Evolutionary conservation across 2,329 filamentous ascomycete species (phyloP), one percentile per base, ranked within the genome.

Genomic region (Dryadomyces quercus-mongolicae): DNA sequence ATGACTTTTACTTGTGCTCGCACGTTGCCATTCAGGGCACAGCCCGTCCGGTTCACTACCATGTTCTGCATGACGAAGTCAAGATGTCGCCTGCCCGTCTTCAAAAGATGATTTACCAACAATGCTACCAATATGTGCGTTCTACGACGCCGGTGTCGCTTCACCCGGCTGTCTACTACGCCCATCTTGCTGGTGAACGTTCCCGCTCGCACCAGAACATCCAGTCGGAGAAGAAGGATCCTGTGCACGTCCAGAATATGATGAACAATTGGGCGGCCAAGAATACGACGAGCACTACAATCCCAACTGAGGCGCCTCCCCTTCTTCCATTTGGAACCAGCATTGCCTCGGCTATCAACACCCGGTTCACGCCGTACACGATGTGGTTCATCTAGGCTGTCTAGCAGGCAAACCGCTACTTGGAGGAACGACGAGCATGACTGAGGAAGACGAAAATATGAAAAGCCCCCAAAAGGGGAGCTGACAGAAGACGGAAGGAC

Each of bases 121-220:
- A 96, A 59, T 95, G 86, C 47, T 98, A 95, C 68, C 89, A 95
- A 54, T 98, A 95, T 64, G 84, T 86, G 54, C 82, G 93, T 16
- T 93, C 91, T 0, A 97, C 91, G 0, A 97, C 92, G 0, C 89
- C 93, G 0, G 91, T 98, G 0, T 96, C 91, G 0, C 70, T 93
- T 0, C 87, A 84, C 60, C 93, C 93, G 0, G 90, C 93, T 0
- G 85, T 97, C 0, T 98, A 98, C 75, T 98, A 98, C 62, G 90
- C 94, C 0, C 93, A 98, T 68, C 70, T 98, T 59, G 90, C 91
- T 38, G 85, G 89, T 9, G 81, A 82, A 55, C 87, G 93, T 51
- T 89, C 88, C 20, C 82, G 83, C 53, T 74, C 82, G 3, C 93
- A 98, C 60, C 84, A 92, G 62, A 67, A 74, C 55, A 60, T 71